Percentiles rank a stretch among this genome's conserved stretches.
phyloP scores from a whole-genome alignment of 805 yeast species.

The Ogataea saltuana region DNA sequence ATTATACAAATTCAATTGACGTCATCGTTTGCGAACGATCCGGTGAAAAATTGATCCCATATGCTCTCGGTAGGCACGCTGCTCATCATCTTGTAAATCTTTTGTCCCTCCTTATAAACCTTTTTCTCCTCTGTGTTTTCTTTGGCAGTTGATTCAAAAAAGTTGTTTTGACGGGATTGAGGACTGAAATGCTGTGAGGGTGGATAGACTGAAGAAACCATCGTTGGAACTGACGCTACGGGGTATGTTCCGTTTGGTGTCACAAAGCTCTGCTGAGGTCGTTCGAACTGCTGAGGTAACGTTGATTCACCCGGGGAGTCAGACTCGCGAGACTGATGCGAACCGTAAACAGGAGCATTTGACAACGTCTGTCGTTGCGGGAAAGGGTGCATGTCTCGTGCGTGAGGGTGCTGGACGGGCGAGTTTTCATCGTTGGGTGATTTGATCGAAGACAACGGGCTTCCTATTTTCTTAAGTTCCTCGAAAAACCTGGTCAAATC shows the following conservation, averaged over 20 bases:
- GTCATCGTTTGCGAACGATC: slow-evolving; percentile 24
- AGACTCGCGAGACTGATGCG: too few relatives aligned
- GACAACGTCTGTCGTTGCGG: too few relatives aligned
- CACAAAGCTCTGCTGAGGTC: too few relatives aligned
- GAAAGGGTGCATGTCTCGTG: too few relatives aligned
- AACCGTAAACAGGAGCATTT: too few relatives aligned
- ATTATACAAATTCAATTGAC: neutral
- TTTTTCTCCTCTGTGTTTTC: slow-evolving; percentile 13
- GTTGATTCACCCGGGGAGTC: too few relatives aligned
- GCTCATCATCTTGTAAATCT: slow-evolving; percentile 59
- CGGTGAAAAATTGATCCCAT: slow-evolving; percentile 64
- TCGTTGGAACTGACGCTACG: neutral
- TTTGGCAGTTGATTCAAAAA: neutral
- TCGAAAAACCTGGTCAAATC: slow-evolving; percentile 49
- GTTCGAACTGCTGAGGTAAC: too few relatives aligned
- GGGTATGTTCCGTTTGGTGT: slow-evolving; percentile 1
- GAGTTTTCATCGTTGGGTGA: slow-evolving; percentile 25
- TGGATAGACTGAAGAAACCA: neutral
- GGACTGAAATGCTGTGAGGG: neutral
- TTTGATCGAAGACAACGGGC: slow-evolving; percentile 28
- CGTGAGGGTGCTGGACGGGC: slow-evolving; percentile 20
- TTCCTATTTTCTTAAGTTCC: slow-evolving; percentile 41
- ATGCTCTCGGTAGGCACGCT: slow-evolving; percentile 65
- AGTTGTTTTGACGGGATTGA: neutral
- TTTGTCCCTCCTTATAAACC: slow-evolving; percentile 48